These are phyloP conservation scores for Funneliformis geosporum DNA, from an alignment of 192 early-diverging fungal genomes.

Conservation along the genomic window DNA sequence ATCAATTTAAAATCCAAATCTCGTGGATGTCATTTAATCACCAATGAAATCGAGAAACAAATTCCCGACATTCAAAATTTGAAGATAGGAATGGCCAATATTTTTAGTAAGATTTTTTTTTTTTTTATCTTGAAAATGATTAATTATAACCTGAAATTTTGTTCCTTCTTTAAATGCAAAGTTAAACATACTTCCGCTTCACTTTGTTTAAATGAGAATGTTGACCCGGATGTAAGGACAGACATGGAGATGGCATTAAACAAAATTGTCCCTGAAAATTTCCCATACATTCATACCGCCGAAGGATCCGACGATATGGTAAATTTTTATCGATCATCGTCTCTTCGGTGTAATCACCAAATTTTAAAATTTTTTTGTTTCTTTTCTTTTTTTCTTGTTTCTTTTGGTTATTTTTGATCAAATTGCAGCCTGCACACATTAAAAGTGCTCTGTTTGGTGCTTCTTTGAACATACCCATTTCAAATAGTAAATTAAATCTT, in stretches of 20 bases:
- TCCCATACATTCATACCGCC: constrained; percentile 77
- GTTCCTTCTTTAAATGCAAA: constrained; percentile 31
- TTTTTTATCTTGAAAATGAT: too few species aligned
- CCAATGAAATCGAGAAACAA: too few species aligned
- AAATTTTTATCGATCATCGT: background rate
- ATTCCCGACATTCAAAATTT: too few species aligned
- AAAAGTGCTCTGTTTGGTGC: constrained; percentile 83
- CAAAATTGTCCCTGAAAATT: constrained; percentile 76
- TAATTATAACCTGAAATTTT: background rate
- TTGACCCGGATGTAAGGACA: constrained; percentile 68
- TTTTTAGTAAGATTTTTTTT: too few species aligned
- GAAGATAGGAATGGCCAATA: too few species aligned
- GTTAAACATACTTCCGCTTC: constrained; percentile 92
- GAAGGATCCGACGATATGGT: constrained; percentile 91
- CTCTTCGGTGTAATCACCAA: too few species aligned
- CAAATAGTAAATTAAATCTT: constrained; percentile 71
- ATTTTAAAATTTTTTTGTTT: too few species aligned
- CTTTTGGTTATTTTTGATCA: background rate
- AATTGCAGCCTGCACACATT: constrained; percentile 74
- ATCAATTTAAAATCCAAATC: too few species aligned
- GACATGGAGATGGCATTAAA: constrained; percentile 91
- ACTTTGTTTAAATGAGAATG: constrained; percentile 87
- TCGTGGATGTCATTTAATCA: too few species aligned
- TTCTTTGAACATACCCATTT: constrained; percentile 84
- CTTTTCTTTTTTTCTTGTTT: background rate